Evolutionary conservation across 306 rosid genomes (phyloP).

Genomic region (Cucumis sativus): Cucumber_9930_V3 NC_026661.2:13428001-13428500

Average conservation of each 20-base stretch:
- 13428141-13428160: neutral
- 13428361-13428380: slow-evolving; percentile 33
- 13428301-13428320: slow-evolving; percentile 32
- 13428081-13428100: too few relatives aligned
- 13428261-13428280: neutral
- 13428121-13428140: neutral
- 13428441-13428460: slow-evolving; percentile 51
- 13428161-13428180: neutral
- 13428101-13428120: too few relatives aligned
- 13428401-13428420: slow-evolving; percentile 23
- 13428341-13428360: slow-evolving; percentile 24
- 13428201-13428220: neutral
- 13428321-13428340: slow-evolving; percentile 47
- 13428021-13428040: too few relatives aligned
- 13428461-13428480: slow-evolving; percentile 12
- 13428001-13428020: too few relatives aligned
- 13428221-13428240: neutral
- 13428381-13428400: slow-evolving; percentile 25
- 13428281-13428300: neutral
- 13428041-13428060: too few relatives aligned
- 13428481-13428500: slow-evolving; percentile 11
- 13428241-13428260: neutral
- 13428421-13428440: slow-evolving; percentile 24
- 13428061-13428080: too few relatives aligned
- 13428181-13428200: neutral